Percentiles rank a stretch among this genome's conserved stretches.
Conservation (phyloP, 148 eudicot species). For the Silene latifolia region DNA sequence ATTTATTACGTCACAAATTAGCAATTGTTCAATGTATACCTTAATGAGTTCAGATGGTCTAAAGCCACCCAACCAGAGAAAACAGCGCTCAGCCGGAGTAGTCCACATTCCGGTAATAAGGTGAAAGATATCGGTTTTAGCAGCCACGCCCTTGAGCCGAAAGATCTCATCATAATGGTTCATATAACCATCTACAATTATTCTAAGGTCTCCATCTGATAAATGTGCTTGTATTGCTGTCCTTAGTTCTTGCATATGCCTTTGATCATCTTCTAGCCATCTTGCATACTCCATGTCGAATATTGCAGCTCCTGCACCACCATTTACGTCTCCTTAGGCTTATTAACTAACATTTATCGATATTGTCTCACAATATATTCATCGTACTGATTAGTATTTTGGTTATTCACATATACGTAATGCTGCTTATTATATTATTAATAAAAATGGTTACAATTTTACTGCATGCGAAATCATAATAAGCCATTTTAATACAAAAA, state of each 20-base stretch:
- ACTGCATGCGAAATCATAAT: too few relatives aligned
- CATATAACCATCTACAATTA: constrained; percentile 70
- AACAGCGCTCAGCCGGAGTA: constrained; percentile 93
- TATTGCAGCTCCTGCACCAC: constrained; percentile 67
- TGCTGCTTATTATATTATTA: too few relatives aligned
- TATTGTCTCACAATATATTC: too few relatives aligned
- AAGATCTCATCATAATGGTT: constrained; percentile 87
- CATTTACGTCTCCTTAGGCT: not conserved
- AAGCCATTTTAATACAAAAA: too few relatives aligned
- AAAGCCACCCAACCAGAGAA: constrained; percentile 99
- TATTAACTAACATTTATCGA: not conserved
- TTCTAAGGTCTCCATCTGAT: constrained; percentile 66
- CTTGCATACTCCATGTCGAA: constrained; percentile 95
- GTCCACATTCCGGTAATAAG: constrained; percentile 91
- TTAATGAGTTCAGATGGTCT: constrained; percentile 96
- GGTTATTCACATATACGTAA: too few relatives aligned
- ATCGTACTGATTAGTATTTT: too few relatives aligned
- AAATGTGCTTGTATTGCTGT: constrained; percentile 76
- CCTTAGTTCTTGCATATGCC: constrained; percentile 83
- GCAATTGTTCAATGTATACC: constrained; percentile 31
- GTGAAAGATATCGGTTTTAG: constrained; percentile 85
- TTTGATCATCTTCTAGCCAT: constrained; percentile 91
- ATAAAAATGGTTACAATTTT: too few relatives aligned
- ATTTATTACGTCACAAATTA: too few relatives aligned
- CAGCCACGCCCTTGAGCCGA: constrained; percentile 64